A percentile compares a stretch with the other conserved stretches of the same genome.
Evolutionary conservation across 441 rosid species (phyloP).

Genomic region (Theobroma grandiflorum): DNA sequence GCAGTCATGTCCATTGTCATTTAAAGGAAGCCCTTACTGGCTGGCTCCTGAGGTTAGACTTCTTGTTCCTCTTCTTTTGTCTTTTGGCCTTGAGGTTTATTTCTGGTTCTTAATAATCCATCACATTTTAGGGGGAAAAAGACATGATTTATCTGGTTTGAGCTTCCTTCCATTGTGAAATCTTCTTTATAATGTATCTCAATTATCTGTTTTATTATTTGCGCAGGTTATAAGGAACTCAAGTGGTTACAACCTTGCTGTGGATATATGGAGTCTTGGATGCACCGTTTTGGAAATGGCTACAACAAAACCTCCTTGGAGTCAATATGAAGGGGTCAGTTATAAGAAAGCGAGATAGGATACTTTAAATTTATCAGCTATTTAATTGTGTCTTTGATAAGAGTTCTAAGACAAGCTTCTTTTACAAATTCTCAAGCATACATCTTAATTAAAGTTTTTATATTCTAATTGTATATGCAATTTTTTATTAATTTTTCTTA

Average conservation of each 20-base stretch:
- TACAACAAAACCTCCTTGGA: conserved; percentile 85
- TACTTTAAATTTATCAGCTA: neutral
- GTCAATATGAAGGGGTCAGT: conserved; percentile 84
- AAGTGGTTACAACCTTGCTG: conserved; percentile 75
- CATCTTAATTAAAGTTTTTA: neutral
- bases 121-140: neutral
- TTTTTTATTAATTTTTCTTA: neutral
- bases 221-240: conserved; percentile 69
- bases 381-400: conserved; percentile 1
- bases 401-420: conserved; percentile 11
- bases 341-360: conserved; percentile 21
- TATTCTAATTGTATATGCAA: neutral
- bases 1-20: conserved; percentile 79
- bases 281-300: conserved; percentile 93
- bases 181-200: neutral
- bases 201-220: conserved; percentile 4
- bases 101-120: neutral
- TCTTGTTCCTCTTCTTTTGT: conserved; percentile 27
- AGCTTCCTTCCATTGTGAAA: conserved; percentile 8
- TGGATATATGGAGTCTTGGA: conserved; percentile 92
- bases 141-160: conserved; percentile 10
- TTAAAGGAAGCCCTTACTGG: conserved; percentile 92
- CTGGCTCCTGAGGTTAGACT: conserved; percentile 83
- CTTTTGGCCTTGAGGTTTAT: conserved; percentile 7
- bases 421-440: neutral